Percentiles rank a stretch among this genome's conserved stretches.
phyloP scores from a whole-genome alignment of 768 basidiomycete species.

The Boletus sp. region DNA sequence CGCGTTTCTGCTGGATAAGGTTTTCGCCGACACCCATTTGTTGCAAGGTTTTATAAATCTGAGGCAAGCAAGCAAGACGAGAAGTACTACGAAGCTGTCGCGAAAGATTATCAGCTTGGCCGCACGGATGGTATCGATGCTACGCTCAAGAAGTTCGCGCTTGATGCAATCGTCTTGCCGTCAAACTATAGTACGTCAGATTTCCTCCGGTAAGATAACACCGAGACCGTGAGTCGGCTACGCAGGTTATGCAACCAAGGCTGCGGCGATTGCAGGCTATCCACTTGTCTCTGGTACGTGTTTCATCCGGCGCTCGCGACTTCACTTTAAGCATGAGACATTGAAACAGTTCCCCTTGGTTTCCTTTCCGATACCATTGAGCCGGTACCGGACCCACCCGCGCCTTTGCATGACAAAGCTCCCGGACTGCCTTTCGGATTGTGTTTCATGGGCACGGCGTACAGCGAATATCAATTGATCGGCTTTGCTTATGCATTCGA shows the following conservation, averaged over 20 bases:
- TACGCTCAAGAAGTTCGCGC: slow-evolving; percentile 40
- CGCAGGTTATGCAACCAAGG: slow-evolving; percentile 26
- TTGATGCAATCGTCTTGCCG: slow-evolving; percentile 54
- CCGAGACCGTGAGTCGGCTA: neutral
- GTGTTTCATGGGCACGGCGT: slow-evolving; percentile 44
- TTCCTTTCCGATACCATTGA: slow-evolving; percentile 34
- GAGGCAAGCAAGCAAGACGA: slow-evolving; percentile 26
- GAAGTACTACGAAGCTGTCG: slow-evolving; percentile 42
- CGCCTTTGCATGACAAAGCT: slow-evolving; percentile 32
- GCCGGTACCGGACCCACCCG: slow-evolving; percentile 28
- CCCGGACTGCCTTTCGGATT: slow-evolving; percentile 44
- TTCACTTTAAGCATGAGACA: slow-evolving; percentile 27
- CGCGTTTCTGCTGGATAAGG: neutral
- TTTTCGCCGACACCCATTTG: neutral
- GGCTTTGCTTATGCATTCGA: slow-evolving; percentile 47
- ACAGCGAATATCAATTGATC: slow-evolving; percentile 42
- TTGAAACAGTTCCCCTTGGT: slow-evolving; percentile 38
- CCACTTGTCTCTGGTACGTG: slow-evolving; percentile 33
- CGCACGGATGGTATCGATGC: slow-evolving; percentile 54
- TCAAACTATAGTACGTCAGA: slow-evolving; percentile 14
- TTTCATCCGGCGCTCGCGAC: neutral
- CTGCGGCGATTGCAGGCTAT: slow-evolving; percentile 36
- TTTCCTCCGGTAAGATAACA: neutral
- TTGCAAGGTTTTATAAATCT: slow-evolving; percentile 20
- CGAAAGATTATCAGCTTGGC: slow-evolving; percentile 45